Evolutionary conservation across 495 filamentous ascomycete genomes (phyloP).

Genomic region (Penicillium malachiteum): DNA sequence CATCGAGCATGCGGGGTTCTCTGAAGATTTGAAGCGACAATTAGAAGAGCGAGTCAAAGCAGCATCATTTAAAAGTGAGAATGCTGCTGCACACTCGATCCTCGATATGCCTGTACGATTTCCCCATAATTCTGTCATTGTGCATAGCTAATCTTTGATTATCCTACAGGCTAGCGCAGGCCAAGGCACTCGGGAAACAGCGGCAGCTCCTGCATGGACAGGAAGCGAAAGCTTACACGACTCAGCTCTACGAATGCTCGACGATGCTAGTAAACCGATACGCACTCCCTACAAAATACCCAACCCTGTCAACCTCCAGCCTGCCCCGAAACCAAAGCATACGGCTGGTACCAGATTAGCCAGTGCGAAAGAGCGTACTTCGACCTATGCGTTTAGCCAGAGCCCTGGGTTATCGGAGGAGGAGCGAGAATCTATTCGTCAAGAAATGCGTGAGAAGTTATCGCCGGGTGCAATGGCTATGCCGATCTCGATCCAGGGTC

Average conservation of each 20-base stretch:
- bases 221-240: slow-evolving; percentile 74
- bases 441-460: slow-evolving; percentile 80
- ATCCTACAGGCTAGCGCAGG: slow-evolving; percentile 57
- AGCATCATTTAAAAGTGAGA: slow-evolving; percentile 66
- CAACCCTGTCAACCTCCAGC: slow-evolving; percentile 60
- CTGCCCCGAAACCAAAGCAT: slow-evolving; percentile 45
- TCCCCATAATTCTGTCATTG: neutral
- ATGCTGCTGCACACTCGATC: slow-evolving; percentile 69
- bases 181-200: slow-evolving; percentile 68
- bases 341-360: slow-evolving; percentile 62
- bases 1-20: slow-evolving; percentile 84
- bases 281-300: slow-evolving; percentile 52
- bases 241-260: slow-evolving; percentile 81
- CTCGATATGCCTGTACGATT: slow-evolving; percentile 58
- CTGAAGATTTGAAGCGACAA: slow-evolving; percentile 73
- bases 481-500: slow-evolving; percentile 74
- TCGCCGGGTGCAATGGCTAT: slow-evolving; percentile 67
- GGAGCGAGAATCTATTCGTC: slow-evolving; percentile 66
- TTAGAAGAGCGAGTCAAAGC: slow-evolving; percentile 73
- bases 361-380: slow-evolving; percentile 74
- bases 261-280: slow-evolving; percentile 76
- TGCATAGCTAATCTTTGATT: slow-evolving; percentile 3
- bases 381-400: slow-evolving; percentile 66
- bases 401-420: slow-evolving; percentile 59
- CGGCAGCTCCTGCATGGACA: slow-evolving; percentile 72